A percentile compares a stretch with the other conserved stretches of the same genome.
Evolutionary conservation across 2,329 filamentous ascomycete species (phyloP).

Genomic region (Botrytis deweyae): DNA sequence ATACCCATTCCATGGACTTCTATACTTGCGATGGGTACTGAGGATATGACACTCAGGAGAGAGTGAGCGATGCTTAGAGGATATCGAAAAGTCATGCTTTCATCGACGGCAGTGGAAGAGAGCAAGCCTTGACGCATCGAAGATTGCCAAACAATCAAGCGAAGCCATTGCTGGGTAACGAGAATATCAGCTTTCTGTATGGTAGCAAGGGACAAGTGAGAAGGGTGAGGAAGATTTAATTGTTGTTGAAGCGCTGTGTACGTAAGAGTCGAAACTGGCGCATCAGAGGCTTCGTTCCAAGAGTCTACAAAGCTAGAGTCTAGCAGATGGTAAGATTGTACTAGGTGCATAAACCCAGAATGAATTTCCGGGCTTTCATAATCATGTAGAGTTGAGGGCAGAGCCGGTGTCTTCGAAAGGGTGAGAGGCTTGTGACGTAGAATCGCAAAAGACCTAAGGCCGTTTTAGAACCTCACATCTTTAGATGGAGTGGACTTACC

Average conservation of each 20-base stretch:
- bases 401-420: constrained; percentile 57
- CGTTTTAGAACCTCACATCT: neutral
- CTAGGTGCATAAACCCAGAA: constrained; percentile 58
- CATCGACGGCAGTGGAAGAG: constrained; percentile 56
- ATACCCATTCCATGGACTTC: constrained; percentile 52
- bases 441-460: constrained; percentile 59
- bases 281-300: constrained; percentile 59
- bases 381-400: constrained; percentile 52
- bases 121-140: constrained; percentile 65
- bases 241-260: constrained; percentile 57
- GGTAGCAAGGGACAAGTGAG: constrained; percentile 47
- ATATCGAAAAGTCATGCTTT: constrained; percentile 61
- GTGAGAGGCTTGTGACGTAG: constrained; percentile 63
- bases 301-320: constrained; percentile 62
- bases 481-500: constrained; percentile 41
- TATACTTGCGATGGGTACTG: constrained; percentile 44
- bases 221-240: constrained; percentile 43
- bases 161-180: constrained; percentile 69
- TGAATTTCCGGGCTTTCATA: constrained; percentile 54
- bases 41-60: constrained; percentile 48
- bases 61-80: constrained; percentile 62
- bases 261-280: constrained; percentile 52
- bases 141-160: constrained; percentile 70
- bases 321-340: constrained; percentile 60
- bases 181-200: constrained; percentile 68